Evolutionary conservation across 306 rosid species (phyloP).

Genomic region (Trifolium dubium): DNA sequence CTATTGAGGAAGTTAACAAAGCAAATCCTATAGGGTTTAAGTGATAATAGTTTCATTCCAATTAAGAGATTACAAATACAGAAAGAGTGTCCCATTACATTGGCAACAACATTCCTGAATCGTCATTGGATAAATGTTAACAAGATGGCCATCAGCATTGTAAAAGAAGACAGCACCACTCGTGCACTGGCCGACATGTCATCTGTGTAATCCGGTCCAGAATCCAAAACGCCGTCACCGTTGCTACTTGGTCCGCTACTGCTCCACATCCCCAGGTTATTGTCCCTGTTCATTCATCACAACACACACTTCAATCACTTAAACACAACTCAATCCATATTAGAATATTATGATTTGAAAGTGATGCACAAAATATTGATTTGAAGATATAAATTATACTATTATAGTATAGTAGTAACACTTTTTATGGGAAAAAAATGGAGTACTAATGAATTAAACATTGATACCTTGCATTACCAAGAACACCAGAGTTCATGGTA

Average conservation of each 20-base stretch:
- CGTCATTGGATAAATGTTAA: slow-evolving; percentile 39
- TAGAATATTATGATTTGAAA: neutral
- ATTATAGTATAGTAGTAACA: too few species aligned
- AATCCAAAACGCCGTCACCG: neutral
- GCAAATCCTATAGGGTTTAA: neutral
- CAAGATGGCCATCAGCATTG: slow-evolving; percentile 5
- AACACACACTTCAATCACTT: neutral
- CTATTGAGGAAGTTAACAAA: neutral
- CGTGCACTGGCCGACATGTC: slow-evolving; percentile 36
- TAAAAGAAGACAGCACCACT: neutral
- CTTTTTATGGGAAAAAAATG: neutral
- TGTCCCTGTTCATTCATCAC: slow-evolving; percentile 45
- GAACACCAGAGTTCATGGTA: slow-evolving; percentile 78
- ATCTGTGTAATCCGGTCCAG: slow-evolving; percentile 42
- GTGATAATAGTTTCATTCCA: slow-evolving; percentile 6
- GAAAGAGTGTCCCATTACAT: slow-evolving; percentile 30
- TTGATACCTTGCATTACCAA: slow-evolving; percentile 71
- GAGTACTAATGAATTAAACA: neutral
- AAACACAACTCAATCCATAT: neutral
- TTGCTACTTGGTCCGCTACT: slow-evolving; percentile 42
- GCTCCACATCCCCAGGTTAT: slow-evolving; percentile 57
- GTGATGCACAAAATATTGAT: neutral
- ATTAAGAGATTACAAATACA: slow-evolving; percentile 11
- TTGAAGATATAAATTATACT: too few species aligned
- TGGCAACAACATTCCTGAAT: slow-evolving; percentile 33